phyloP scores from a whole-genome alignment of 108 stramenopile genomes.

The Skeletonema tropicum region DNA sequence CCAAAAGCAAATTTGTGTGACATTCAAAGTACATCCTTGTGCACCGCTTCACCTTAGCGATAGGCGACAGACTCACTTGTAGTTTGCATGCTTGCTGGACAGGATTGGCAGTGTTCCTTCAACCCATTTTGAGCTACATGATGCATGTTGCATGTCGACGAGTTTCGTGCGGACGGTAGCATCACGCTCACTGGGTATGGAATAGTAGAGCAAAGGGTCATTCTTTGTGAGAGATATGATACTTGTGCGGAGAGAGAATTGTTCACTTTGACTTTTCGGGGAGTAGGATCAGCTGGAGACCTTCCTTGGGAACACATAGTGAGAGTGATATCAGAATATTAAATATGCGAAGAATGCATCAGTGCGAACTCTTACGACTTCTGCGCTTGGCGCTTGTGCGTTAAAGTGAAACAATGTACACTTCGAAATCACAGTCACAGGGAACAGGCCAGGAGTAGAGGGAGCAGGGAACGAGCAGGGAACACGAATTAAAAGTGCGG shows the following conservation, averaged over 20 bases:
- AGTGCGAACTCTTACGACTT: too few species aligned
- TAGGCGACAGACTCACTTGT: too few species aligned
- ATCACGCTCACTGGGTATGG: neutral
- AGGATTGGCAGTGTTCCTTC: neutral
- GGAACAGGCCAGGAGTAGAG: too few species aligned
- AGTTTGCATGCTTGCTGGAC: neutral
- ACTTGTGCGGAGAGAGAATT: constrained; percentile 4
- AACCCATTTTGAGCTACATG: neutral
- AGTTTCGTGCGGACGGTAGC: neutral
- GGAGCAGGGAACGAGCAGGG: too few species aligned
- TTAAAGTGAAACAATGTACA: too few species aligned
- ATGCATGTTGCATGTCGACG: constrained; percentile 6
- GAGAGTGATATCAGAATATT: too few species aligned
- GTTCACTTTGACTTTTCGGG: neutral
- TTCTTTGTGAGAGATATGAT: neutral
- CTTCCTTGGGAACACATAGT: too few species aligned
- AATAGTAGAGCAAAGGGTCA: constrained; percentile 14
- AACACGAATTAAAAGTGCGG: too few species aligned
- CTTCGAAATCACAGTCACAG: too few species aligned
- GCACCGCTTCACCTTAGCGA: constrained; percentile 2
- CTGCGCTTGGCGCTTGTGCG: too few species aligned
- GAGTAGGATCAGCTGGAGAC: neutral
- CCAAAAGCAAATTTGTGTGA: neutral
- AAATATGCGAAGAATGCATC: too few species aligned
- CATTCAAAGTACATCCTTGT: neutral